These are phyloP conservation scores for Cutaneotrichosporon arboriforme DNA, from an alignment of 1,284 basidiomycete genomes.

Conservation along the genomic window DNA sequence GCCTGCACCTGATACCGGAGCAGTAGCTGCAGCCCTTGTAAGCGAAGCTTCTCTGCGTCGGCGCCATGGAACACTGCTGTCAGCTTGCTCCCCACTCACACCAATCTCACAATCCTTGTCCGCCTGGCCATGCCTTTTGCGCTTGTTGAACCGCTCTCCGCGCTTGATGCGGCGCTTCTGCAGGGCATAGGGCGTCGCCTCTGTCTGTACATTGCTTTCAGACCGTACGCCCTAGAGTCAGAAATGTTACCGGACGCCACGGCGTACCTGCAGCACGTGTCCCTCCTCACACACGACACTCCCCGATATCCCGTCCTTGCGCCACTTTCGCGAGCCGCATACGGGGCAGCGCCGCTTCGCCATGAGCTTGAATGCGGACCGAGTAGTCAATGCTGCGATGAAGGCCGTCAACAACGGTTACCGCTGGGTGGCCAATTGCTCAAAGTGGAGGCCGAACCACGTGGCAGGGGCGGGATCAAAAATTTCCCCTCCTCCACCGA, in stretches of 20 bases:
- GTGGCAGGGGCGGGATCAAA: constrained; percentile 17
- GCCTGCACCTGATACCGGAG: constrained; percentile 66
- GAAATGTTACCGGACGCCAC: background rate
- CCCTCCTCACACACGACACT: constrained; percentile 46
- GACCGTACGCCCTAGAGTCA: constrained; percentile 36
- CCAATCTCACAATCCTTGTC: constrained; percentile 35
- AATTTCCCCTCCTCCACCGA: constrained; percentile 8
- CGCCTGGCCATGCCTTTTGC: constrained; percentile 24
- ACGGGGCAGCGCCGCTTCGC: constrained; percentile 32
- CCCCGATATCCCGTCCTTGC: constrained; percentile 38
- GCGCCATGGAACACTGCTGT: constrained; percentile 70
- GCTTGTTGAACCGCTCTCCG: constrained; percentile 26
- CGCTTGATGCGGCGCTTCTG: constrained; percentile 30
- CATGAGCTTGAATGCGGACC: constrained; percentile 21
- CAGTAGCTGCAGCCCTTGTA: constrained; percentile 73
- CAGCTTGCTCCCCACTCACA: background rate
- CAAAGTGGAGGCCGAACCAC: constrained; percentile 15
- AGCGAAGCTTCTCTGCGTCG: constrained; percentile 67
- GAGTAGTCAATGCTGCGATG: background rate
- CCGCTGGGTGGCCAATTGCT: constrained; percentile 1
- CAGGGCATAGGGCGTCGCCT: constrained; percentile 26
- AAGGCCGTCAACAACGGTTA: background rate
- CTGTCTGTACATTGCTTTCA: constrained; percentile 37
- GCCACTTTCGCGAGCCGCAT: constrained; percentile 44
- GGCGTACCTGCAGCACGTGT: constrained; percentile 42